Conservation (phyloP, 345 rosid genomes). For the Trapa incisa region DNA sequence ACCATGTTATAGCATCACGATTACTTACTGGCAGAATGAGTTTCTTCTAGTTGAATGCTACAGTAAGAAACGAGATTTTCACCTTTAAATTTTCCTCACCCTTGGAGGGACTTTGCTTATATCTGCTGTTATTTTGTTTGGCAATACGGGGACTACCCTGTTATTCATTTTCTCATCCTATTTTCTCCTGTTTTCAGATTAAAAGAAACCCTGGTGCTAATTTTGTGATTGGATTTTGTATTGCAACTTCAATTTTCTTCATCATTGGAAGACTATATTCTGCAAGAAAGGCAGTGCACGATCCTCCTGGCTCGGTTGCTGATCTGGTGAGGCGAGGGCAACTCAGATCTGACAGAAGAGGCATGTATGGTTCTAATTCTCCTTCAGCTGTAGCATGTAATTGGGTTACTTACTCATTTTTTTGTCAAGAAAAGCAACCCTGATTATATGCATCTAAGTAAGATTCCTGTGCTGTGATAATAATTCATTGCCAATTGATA, state of each 20-base stretch:
- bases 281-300: slow-evolving; percentile 34
- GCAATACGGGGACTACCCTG: neutral
- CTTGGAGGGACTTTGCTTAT: neutral
- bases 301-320: slow-evolving; percentile 58
- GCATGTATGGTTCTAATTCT: slow-evolving; percentile 74
- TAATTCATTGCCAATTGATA: neutral
- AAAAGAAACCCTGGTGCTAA: slow-evolving; percentile 23
- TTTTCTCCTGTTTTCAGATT: neutral
- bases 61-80: neutral
- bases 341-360: slow-evolving; percentile 94
- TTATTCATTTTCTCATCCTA: neutral
- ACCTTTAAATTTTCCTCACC: neutral
- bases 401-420: too few relatives aligned
- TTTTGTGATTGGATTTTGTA: slow-evolving; percentile 32
- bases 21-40: neutral
- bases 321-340: slow-evolving; percentile 99
- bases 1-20: neutral
- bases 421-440: too few relatives aligned
- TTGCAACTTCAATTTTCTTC: slow-evolving; percentile 43
- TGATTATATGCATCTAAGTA: neutral
- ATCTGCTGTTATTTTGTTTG: neutral
- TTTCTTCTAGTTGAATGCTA: neutral
- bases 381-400: neutral
- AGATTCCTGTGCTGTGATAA: neutral
- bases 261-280: slow-evolving; percentile 33